These are phyloP conservation scores for Aspergillaceae sp. DNA, from an alignment of 2,329 filamentous ascomycete species.

Conservation along the genomic window DNA sequence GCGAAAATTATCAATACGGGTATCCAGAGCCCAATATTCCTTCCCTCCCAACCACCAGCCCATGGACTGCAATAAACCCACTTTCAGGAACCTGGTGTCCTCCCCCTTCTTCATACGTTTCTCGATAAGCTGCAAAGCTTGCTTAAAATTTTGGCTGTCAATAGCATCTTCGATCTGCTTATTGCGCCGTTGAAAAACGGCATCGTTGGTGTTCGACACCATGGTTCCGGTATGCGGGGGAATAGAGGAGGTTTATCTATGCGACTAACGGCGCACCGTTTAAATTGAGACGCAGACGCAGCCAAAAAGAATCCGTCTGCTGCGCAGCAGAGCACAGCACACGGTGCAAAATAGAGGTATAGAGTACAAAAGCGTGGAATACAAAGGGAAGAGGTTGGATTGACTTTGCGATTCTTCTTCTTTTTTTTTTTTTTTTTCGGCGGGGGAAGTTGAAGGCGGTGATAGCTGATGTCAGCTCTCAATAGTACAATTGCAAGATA, in stretches of 20 bases:
- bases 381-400: constrained; percentile 4
- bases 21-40: too few species aligned
- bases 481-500: neutral
- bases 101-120: constrained; percentile 50
- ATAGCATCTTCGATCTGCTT: constrained; percentile 44
- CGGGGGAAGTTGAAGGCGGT: neutral
- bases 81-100: constrained; percentile 34
- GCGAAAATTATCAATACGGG: too few species aligned
- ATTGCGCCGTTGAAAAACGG: constrained; percentile 38
- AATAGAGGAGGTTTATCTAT: neutral
- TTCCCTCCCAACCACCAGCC: neutral
- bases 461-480: neutral
- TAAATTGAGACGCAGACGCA: neutral
- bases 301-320: constrained; percentile 9
- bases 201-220: constrained; percentile 22
- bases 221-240: neutral
- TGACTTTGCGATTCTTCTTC: neutral
- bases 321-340: constrained; percentile 17
- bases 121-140: constrained; percentile 42
- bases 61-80: constrained; percentile 10
- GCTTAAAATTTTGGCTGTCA: constrained; percentile 41
- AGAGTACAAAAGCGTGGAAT: neutral
- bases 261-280: neutral
- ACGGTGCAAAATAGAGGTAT: constrained; percentile 12
- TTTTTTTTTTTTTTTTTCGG: neutral